Evolutionary conservation across 495 filamentous ascomycete genomes (phyloP), one percentile per base, ranked within the genome.

Genomic region (Aspergillus nanangensis): DNA sequence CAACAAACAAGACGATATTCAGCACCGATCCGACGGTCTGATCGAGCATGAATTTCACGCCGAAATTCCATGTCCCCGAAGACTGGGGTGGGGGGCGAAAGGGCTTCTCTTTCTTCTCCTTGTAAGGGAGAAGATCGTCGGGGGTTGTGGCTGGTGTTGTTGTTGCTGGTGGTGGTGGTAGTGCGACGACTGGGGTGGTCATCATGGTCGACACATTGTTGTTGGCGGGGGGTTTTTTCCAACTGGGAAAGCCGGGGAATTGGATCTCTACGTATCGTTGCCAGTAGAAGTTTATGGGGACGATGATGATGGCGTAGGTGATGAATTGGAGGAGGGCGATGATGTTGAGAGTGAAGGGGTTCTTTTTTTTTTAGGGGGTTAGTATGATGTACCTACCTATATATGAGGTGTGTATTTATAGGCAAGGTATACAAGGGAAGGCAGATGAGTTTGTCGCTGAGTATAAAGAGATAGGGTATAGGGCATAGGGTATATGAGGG

Each of bases 271-370:
- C 68, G 51, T 59, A 75, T 49, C 65, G 70, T 61, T 88, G 90
- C 90, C 90, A 98, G 54, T 86, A 67, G 65, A 89, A 87, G 67
- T 97, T 97, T 17, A 87, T 84, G 3, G 93, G 92, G 13, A 84
- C 82, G 56, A 77, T 86, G 40, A 96, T 51, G 21, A 88, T 60
- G 38, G 82, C 75, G 70, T 84, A 96, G 38, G 88, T 57, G 45
- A 86, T 60, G 65, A 95, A 96, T 61, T 91, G 87, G 53, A 91
- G 63, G 38, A 95, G 64, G 1, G 84, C 80, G 10, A 72, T 58
- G 45, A 63, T 69, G 66, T 90, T 78, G 47, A 94, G 47, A 19
- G 54, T 57, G 29, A 71, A 69, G 22, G 72, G 65, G 43, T 65
- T 55, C 42, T 56, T 27, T 41, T 35, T 22, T 21, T 40, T 22